Base-by-base conservation (phyloP, 805 yeast species). In the Lachancea quebecensis region DNA sequence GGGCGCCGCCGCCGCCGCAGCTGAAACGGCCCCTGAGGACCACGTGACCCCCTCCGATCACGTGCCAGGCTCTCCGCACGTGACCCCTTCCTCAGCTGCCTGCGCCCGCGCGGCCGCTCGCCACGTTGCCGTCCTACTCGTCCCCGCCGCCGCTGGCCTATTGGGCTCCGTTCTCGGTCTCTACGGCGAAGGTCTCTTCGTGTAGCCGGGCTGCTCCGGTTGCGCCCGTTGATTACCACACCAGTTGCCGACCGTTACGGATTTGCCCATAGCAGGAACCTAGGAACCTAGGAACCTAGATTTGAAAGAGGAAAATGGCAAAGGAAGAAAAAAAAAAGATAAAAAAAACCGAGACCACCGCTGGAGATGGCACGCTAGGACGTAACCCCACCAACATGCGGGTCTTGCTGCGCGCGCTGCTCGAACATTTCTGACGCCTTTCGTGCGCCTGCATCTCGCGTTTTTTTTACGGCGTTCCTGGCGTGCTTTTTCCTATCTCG, bases 131-230 rank as follows among this genome's bases (percentile, higher is more conserved):
- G 47, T 34, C n/a, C 18, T 47, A 16, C 27, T 39, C 28, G 36
- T 31, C 28, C 36, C 43, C 17, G 44, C 47, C 5, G 34, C 35
- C 15, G 38, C 37, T 4, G 50, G 50, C 12, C 55, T 60, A 25
- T 51, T 53, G 7, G 57, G 62, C 38, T 55, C 66, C 17, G 57
- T 63, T 7, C 34, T 64, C 12, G 68, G 68, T 10, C 36, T 64
- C 18, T 60, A 63, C 46, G 68, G 68, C 15, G 68, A 64, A 39
- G 63, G 62, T 29, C 50, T 54, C n/a, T 53, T 59, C 34, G 50
- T 39, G 6, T 53, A 42, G 43, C 21, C 10, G 9, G 31, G 30
- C 15, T n/a, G n/a, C 30, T 8, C 32, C 43, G 15, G 12, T 9
- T 4, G 16, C 18, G 18, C 21, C 18, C 21, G 37, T 17, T 34